Evolutionary conservation across 2,329 filamentous ascomycete species (phyloP).

Genomic region (Colletotrichum musicola): DNA sequence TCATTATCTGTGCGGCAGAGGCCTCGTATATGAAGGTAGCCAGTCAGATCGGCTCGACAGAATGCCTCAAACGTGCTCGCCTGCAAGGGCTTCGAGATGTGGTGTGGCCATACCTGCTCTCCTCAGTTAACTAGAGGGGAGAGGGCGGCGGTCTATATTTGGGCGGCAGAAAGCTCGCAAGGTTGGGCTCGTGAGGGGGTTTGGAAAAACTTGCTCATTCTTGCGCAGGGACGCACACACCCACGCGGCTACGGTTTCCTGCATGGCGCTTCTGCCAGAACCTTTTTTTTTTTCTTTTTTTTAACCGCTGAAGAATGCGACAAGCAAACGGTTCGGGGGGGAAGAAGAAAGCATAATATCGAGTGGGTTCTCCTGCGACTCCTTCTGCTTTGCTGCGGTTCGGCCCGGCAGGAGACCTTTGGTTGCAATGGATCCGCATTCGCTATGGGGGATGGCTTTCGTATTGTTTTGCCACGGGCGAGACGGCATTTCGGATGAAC

Average conservation of each 20-base stretch:
- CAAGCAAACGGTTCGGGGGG: too few species aligned
- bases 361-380: not conserved
- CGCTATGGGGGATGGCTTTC: too few species aligned
- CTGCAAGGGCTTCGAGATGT: not conserved
- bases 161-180: not conserved
- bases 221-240: slow-evolving; percentile 21
- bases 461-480: too few species aligned
- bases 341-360: not conserved
- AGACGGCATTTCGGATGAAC: too few species aligned
- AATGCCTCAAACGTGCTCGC: slow-evolving; percentile 25
- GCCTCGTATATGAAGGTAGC: not conserved
- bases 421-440: too few species aligned
- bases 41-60: not conserved
- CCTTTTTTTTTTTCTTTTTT: too few species aligned
- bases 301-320: too few species aligned
- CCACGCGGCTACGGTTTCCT: not conserved
- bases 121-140: too few species aligned
- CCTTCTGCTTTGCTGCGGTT: not conserved
- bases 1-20: not conserved
- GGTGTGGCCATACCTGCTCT: not conserved
- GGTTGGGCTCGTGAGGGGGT: not conserved
- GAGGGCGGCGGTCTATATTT: too few species aligned
- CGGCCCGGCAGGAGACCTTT: too few species aligned
- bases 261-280: not conserved
- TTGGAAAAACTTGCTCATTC: slow-evolving; percentile 39